phyloP scores from a whole-genome alignment of 345 rosid species.

The Gossypium anomalum region DNA sequence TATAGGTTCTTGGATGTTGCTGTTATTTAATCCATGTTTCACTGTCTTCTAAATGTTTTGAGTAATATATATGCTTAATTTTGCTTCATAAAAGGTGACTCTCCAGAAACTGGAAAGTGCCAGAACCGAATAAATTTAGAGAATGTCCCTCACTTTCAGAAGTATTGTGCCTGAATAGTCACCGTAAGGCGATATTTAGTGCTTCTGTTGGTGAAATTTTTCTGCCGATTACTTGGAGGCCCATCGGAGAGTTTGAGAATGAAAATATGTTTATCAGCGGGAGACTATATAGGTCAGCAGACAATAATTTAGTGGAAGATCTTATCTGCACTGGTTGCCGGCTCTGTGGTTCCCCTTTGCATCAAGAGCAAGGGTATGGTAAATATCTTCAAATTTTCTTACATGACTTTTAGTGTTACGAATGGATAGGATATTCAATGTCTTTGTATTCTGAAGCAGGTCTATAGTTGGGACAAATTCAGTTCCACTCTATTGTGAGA shows the following conservation, averaged over 20 bases:
- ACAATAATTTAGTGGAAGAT: slow-evolving; percentile 35
- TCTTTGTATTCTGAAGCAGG: slow-evolving; percentile 23
- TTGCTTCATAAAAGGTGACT: slow-evolving; percentile 25
- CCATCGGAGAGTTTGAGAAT: slow-evolving; percentile 30
- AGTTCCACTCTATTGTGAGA: slow-evolving; percentile 34
- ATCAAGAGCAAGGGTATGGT: slow-evolving; percentile 27
- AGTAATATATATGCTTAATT: slow-evolving; percentile 4
- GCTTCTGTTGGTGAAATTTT: slow-evolving; percentile 51
- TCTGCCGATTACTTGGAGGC: slow-evolving; percentile 40
- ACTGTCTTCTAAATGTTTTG: not conserved
- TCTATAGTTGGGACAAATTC: slow-evolving; percentile 19
- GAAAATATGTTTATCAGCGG: slow-evolving; percentile 52
- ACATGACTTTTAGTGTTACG: not conserved
- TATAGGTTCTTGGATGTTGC: not conserved
- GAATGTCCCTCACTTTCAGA: slow-evolving; percentile 38
- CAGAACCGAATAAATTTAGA: slow-evolving; percentile 29
- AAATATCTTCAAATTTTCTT: not conserved
- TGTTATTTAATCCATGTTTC: not conserved
- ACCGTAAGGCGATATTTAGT: slow-evolving; percentile 30
- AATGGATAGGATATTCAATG: not conserved
- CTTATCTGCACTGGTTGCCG: slow-evolving; percentile 48
- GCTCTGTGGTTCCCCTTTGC: slow-evolving; percentile 47
- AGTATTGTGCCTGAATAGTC: slow-evolving; percentile 24
- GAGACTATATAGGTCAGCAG: slow-evolving; percentile 26
- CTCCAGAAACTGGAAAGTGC: slow-evolving; percentile 50